Base-by-base conservation (phyloP, 805 yeast species). In the Torulaspora franciscae region DNA sequence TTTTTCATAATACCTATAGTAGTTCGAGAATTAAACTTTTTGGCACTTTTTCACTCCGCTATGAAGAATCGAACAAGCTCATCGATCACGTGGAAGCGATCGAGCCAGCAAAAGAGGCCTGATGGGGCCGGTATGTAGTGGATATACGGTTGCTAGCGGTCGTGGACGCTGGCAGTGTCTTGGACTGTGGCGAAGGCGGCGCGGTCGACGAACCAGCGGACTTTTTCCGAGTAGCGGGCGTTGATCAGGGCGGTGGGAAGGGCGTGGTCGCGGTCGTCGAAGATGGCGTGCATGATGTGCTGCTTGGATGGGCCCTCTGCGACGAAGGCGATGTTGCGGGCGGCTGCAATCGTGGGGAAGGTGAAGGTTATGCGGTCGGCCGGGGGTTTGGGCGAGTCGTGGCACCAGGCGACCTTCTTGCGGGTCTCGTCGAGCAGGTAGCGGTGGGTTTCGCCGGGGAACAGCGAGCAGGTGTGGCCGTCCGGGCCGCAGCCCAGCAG, bases 401-500 rank as follows among this genome's bases (percentile, higher is more conserved):
- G 72, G 50, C 90, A 77, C 57, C 78, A 67, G 7, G 90, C 79
- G 46, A 89, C 81, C 33, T 66, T 64, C 48, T 72, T 68, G 7
- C 62, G 40, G 23, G 68, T 63, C 60, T 83, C 91, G 2, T 61
- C 52, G 9, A 64, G 38, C 45, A 89, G 71, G 56, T 87, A 72
- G 48, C 65, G 57, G 64, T 88, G 96, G 4, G 36, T 39, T 13
- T 50, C 58, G 30, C 83, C 89, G 9, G 96, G 96, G 77, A 89
- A 89, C 51, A 89, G 71, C 1, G 96, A 89, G 69, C 95, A 86
- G 4, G 96, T 89, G 65, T 89, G 97, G 30, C 96, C 97, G 59
- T 89, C 97, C 28, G 96, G 96, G 6, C 97, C 97, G 64, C 93
- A 85, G 17, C 97, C 97, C 51, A 89, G 73, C 45, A 88, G 69